Base-by-base conservation (phyloP, 768 basidiomycete species). In the Podaxis sp. region DNA sequence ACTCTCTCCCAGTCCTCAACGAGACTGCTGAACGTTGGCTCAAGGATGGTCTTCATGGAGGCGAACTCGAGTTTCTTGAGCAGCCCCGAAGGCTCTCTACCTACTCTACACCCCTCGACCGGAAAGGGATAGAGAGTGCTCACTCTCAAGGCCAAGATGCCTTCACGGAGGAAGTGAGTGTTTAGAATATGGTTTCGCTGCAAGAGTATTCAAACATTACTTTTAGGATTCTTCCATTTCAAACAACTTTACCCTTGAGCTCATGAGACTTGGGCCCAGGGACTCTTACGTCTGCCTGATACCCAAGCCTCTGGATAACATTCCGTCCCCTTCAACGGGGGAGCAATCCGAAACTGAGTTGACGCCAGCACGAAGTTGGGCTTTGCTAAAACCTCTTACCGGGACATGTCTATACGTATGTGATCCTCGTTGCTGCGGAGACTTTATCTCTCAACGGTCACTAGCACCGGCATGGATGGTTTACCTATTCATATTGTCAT, bases 401-500 rank as follows among this genome's bases (percentile, higher is more conserved):
- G 93, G 88, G 68, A 85, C 82, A 63, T 95, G 93, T 75, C 84
- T 95, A 75, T 95, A 94, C 76, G 93, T 94, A 79, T 72, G 90
- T 81, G 66, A 62, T 67, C 52, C 13, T 63, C 61, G 64, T 68
- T 67, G 68, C 64, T 68, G 67, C 70, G 71, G 68, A 63, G 44
- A 53, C 61, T 69, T 66, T 68, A 33, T 65, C 58, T 68, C 74
- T 73, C 75, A 68, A 65, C 72, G 68, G 77, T 72, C 66, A 63
- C 52, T 65, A 94, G 89, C 87, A 89, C 72, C 86, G 86, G 68
- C 92, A 94, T 80, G 87, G 89, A 42, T 97, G 95, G 95, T 99
- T 98, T 80, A 99, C 95, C 40, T 99, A 99, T 77, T 89, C 93
- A 54, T 97, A 92, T 75, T 95, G 96, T 79, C 95, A 99, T 78